Evolutionary conservation across 495 filamentous ascomycete genomes (phyloP), one percentile per base, ranked within the genome.

Genomic region (Aspergillus leporis): DNA sequence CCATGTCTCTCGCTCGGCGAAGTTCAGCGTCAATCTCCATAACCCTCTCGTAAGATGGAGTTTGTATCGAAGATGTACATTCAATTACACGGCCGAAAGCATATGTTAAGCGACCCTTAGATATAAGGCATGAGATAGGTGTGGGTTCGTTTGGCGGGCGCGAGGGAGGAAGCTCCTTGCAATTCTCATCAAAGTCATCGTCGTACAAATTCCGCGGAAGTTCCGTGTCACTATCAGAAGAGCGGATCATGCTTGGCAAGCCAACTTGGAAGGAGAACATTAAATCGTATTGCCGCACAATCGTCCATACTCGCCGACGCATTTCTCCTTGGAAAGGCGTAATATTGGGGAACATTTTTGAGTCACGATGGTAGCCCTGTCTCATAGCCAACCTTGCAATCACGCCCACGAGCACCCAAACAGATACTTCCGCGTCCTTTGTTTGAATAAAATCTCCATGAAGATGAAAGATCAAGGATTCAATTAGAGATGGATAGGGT

Each of bases 351-450:
- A 91, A 97, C 72, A 87, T 86, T 65, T 88, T 90, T 14, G 90
- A 85, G 69, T 99, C 94, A 55, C 95, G 85, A 66, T 99, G 94
- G 59, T 97, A 95, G 48, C 94, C 94, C 91, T 96, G 96, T 25
- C 91, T 83, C 81, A 97, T 92, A 10, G 93, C 91, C 55, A 97
- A 75, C 56, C 93, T 86, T 23, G 90, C 86, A 59, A 96, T 85
- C 64, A 95, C 84, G 21, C 90, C 89, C 8, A 85, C 81, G 55
- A 94, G 82, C 48, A 97, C 78, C 87, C 93, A 95, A 10, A 95
- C 78, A 12, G 87, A 88, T 10, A 89, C 78, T 58, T 97, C 93
- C 12, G 89, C 83, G 62, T 97, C 91, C 74, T 85, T 87, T 46
- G 85, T 87, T 55, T 90, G 83, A 18, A 84, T 83, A 65, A 89